Evolutionary conservation across 2,329 filamentous ascomycete species (phyloP).

Genomic region (Cladosporium sp.): DNA sequence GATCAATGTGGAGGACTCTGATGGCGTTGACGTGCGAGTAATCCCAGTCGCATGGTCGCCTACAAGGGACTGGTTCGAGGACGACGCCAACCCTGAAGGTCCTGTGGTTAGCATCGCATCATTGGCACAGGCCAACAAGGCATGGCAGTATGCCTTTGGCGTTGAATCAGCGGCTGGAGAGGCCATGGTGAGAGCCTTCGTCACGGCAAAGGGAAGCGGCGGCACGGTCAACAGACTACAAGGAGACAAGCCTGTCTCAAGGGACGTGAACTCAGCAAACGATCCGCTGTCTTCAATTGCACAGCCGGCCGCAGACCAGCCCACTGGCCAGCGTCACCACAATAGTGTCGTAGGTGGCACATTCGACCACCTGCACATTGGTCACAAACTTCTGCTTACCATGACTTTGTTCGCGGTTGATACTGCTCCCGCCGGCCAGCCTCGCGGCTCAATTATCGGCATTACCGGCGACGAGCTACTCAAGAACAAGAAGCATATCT

Average conservation of each 20-base stretch:
- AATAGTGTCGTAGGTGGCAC: constrained; percentile 71
- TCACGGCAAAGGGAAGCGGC: constrained; percentile 36
- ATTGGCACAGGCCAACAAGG: constrained; percentile 52
- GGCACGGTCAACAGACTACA: constrained; percentile 40
- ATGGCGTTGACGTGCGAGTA: constrained; percentile 75
- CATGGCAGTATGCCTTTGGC: constrained; percentile 68
- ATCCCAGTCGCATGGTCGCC: constrained; percentile 67
- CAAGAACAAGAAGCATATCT: constrained; percentile 83
- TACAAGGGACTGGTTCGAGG: constrained; percentile 11
- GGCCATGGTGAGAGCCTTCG: constrained; percentile 54
- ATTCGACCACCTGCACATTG: constrained; percentile 93
- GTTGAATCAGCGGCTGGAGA: constrained; percentile 67
- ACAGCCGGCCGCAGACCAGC: neutral
- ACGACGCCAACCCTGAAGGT: constrained; percentile 42
- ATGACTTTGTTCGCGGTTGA: constrained; percentile 74
- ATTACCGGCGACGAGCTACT: constrained; percentile 87
- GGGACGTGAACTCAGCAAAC: constrained; percentile 9
- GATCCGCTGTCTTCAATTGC: constrained; percentile 20
- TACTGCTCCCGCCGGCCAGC: constrained; percentile 37
- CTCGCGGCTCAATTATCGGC: constrained; percentile 59
- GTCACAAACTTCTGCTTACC: constrained; percentile 95
- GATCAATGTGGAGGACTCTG: constrained; percentile 65
- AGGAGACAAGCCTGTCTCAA: constrained; percentile 37
- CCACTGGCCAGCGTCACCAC: constrained; percentile 48
- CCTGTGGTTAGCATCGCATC: constrained; percentile 54